These are phyloP conservation scores for Chalciporus piperatus DNA, from an alignment of 768 basidiomycete genomes.

Conservation along the genomic window DNA sequence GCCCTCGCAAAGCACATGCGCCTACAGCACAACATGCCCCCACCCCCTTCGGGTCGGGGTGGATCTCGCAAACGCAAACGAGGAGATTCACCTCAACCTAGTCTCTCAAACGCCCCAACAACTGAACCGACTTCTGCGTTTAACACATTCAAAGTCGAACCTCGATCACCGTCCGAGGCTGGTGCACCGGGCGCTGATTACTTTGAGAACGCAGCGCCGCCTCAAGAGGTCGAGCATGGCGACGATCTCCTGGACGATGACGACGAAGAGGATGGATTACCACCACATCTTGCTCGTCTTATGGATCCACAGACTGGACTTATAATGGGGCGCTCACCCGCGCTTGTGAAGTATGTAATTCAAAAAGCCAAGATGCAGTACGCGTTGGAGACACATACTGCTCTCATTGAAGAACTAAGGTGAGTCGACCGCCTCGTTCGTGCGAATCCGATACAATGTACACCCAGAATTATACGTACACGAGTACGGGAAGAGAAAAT, in stretches of 20 bases:
- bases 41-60: constrained; percentile 70
- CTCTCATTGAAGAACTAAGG: constrained; percentile 62
- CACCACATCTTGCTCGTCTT: constrained; percentile 49
- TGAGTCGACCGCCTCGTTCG: not conserved
- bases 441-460: not conserved
- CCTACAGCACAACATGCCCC: constrained; percentile 76
- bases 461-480: constrained; percentile 39
- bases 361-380: constrained; percentile 71
- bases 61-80: constrained; percentile 72
- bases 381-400: constrained; percentile 64
- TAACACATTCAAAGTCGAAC: constrained; percentile 65
- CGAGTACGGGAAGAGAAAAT: constrained; percentile 53
- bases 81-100: constrained; percentile 31
- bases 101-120: constrained; percentile 15
- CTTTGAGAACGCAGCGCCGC: constrained; percentile 26
- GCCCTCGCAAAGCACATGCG: constrained; percentile 92
- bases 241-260: constrained; percentile 27
- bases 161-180: constrained; percentile 40
- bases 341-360: constrained; percentile 69
- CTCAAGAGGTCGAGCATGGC: constrained; percentile 14
- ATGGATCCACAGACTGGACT: constrained; percentile 57
- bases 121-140: constrained; percentile 38
- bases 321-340: constrained; percentile 67
- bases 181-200: constrained; percentile 31
- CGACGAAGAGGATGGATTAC: constrained; percentile 47